Evolutionary conservation across 768 basidiomycete species (phyloP).

Genomic region (Hydnum rufescens): DNA sequence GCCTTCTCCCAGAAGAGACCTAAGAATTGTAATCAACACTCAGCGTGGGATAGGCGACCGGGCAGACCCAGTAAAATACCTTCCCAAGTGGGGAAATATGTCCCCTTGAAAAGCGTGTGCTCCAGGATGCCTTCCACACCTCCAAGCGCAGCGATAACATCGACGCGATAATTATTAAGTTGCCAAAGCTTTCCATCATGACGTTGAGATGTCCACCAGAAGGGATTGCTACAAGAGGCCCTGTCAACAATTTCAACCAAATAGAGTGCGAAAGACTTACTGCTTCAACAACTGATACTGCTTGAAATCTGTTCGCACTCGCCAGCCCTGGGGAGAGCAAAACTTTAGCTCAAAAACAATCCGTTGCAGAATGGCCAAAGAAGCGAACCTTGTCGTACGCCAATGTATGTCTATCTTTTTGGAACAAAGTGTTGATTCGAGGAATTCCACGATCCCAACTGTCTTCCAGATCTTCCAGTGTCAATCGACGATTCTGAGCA

Average conservation of each 20-base stretch:
- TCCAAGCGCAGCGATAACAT: constrained; percentile 93
- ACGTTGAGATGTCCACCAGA: constrained; percentile 98
- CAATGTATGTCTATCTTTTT: constrained; percentile 92
- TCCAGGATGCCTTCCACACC: constrained; percentile 94
- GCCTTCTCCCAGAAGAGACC: constrained; percentile 98
- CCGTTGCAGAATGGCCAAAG: neutral
- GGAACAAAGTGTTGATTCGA: constrained; percentile 96
- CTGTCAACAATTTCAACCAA: too few relatives aligned
- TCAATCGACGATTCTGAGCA: constrained; percentile 90
- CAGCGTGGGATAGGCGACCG: neutral
- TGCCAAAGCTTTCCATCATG: constrained; percentile 96
- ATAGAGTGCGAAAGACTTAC: constrained; percentile 34
- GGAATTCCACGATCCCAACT: constrained; percentile 98
- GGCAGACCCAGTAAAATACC: constrained; percentile 30
- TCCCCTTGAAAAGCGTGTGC: constrained; percentile 94
- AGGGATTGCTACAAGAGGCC: constrained; percentile 52
- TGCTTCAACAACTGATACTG: constrained; percentile 88
- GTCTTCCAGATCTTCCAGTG: constrained; percentile 93
- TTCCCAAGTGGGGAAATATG: constrained; percentile 96
- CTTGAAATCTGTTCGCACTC: constrained; percentile 94
- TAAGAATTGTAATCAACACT: constrained; percentile 9
- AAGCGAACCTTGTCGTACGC: constrained; percentile 95
- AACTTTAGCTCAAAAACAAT: neutral
- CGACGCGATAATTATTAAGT: constrained; percentile 94
- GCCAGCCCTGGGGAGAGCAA: neutral